Evolutionary conservation across 768 basidiomycete species (phyloP).

Genomic region (Mycena epipterygia): DNA sequence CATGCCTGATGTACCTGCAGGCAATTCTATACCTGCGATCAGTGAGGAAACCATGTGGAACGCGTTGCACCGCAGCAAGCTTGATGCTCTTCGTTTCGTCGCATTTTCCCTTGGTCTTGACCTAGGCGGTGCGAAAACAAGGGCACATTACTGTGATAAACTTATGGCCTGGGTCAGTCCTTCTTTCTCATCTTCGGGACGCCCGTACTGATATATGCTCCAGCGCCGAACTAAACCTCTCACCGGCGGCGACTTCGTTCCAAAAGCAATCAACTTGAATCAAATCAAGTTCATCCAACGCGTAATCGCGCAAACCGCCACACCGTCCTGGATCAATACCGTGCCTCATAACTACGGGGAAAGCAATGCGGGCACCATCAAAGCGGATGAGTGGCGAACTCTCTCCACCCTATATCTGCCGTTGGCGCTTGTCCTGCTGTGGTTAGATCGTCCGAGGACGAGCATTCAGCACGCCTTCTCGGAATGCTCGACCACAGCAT

Average conservation of each 20-base stretch:
- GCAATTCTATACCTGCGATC: constrained; percentile 20
- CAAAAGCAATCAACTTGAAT: constrained; percentile 28
- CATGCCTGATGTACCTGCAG: constrained; percentile 27
- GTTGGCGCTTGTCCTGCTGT: constrained; percentile 43
- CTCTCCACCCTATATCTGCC: constrained; percentile 42
- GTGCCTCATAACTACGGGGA: constrained; percentile 41
- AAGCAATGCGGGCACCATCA: constrained; percentile 42
- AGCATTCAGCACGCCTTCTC: constrained; percentile 15
- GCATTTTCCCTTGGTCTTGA: constrained; percentile 20
- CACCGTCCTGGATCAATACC: constrained; percentile 30
- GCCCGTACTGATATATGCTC: constrained; percentile 10
- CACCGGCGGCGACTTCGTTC: constrained; percentile 15
- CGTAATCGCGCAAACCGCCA: constrained; percentile 25
- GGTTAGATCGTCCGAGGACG: constrained; percentile 29
- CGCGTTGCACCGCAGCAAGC: constrained; percentile 7
- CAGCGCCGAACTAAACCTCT: constrained; percentile 33
- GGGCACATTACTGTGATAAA: constrained; percentile 23
- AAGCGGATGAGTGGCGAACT: constrained; percentile 47
- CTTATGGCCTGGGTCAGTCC: constrained; percentile 34
- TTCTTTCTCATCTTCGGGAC: constrained; percentile 10
- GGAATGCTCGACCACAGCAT: constrained; percentile 44
- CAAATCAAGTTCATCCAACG: constrained; percentile 34
- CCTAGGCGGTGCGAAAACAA: neutral
- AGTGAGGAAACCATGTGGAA: constrained; percentile 11
- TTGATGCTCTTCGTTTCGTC: constrained; percentile 26